phyloP scores from a whole-genome alignment of 345 rosid species.

The Lenwebbia sp. region DNA sequence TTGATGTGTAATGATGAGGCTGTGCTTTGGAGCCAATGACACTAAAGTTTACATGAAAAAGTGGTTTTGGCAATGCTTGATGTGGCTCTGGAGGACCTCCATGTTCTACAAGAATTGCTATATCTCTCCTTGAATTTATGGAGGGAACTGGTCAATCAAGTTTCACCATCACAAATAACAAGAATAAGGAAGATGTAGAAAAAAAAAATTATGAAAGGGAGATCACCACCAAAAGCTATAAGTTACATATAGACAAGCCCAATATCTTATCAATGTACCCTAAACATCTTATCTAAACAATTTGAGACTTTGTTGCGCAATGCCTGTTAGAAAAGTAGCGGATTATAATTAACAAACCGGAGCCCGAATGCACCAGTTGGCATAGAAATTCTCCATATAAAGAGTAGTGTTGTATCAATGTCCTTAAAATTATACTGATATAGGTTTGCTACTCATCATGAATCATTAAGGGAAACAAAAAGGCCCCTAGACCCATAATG shows the following conservation, averaged over 20 bases:
- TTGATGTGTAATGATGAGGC: constrained; percentile 8
- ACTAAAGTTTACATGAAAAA: neutral
- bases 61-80: neutral
- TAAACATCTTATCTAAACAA: neutral
- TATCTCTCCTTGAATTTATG: neutral
- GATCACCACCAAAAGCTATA: neutral
- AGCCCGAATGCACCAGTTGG: neutral
- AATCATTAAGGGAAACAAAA: neutral
- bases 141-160: neutral
- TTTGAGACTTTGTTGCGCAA: neutral
- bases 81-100: neutral
- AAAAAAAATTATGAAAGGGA: neutral
- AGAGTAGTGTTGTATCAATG: neutral
- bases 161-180: neutral
- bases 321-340: neutral
- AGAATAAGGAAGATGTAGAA: neutral
- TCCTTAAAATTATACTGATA: neutral
- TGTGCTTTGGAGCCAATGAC: neutral
- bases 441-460: neutral
- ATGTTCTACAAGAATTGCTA: neutral
- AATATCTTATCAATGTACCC: neutral
- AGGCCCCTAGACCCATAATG: neutral
- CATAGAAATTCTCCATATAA: neutral
- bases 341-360: neutral
- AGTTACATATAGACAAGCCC: neutral